Evolutionary conservation across 495 filamentous ascomycete species (phyloP).

Genomic region (Penicillium paxilli): DNA sequence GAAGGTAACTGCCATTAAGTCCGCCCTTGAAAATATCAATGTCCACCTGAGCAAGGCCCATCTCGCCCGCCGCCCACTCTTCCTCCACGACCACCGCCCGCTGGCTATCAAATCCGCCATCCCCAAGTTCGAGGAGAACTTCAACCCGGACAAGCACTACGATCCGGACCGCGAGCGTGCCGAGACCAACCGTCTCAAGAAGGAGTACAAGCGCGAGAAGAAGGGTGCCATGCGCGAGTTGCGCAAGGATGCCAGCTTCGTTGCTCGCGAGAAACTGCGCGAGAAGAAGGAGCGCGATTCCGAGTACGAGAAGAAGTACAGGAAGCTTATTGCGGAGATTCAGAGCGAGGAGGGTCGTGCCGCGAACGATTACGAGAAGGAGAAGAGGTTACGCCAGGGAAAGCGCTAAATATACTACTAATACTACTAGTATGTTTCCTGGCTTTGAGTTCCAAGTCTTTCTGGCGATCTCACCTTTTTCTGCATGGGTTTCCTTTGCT

Average conservation of each 20-base stretch:
- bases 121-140: slow-evolving; percentile 95
- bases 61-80: slow-evolving; percentile 69
- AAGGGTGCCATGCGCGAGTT: slow-evolving; percentile 95
- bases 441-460: background rate
- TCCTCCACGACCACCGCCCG: slow-evolving; percentile 86
- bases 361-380: slow-evolving; percentile 83
- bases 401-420: too few species aligned
- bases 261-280: slow-evolving; percentile 82
- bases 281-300: slow-evolving; percentile 90
- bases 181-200: slow-evolving; percentile 75
- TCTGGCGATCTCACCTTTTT: slow-evolving; percentile 1
- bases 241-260: slow-evolving; percentile 88
- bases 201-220: slow-evolving; percentile 89
- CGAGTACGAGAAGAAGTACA: slow-evolving; percentile 94
- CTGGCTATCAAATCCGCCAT: slow-evolving; percentile 84
- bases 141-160: slow-evolving; percentile 93
- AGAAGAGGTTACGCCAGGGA: slow-evolving; percentile 68
- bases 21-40: slow-evolving; percentile 43
- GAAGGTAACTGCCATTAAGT: slow-evolving; percentile 46
- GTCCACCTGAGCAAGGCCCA: slow-evolving; percentile 54
- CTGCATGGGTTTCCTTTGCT: background rate
- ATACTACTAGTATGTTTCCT: slow-evolving; percentile 1
- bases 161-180: slow-evolving; percentile 86
- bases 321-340: slow-evolving; percentile 87
- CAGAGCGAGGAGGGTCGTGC: slow-evolving; percentile 89